Conservation (phyloP, 306 rosid genomes). For the Myrica gale region DNA sequence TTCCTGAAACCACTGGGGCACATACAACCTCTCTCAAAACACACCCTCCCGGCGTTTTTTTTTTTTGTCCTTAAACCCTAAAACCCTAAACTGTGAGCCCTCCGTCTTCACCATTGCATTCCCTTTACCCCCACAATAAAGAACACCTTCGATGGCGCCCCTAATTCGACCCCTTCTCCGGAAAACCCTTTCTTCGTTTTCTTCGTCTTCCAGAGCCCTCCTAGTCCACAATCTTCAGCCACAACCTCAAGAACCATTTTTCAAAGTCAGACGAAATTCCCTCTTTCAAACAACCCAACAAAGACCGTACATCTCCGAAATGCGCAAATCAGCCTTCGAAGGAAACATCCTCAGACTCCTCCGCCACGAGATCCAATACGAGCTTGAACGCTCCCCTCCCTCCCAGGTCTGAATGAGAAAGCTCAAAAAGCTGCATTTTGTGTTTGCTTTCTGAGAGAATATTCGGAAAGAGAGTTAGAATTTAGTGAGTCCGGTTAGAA, state of each 20-base stretch:
- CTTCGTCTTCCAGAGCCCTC: constrained; percentile 13
- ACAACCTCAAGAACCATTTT: constrained; percentile 17
- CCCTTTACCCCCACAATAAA: neutral
- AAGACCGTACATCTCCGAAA: constrained; percentile 60
- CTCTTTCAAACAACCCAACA: constrained; percentile 19
- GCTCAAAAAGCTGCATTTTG: neutral
- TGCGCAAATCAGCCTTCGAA: constrained; percentile 75
- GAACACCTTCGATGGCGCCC: constrained; percentile 50
- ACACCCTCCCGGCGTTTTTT: too few species aligned
- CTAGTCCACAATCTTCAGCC: constrained; percentile 15
- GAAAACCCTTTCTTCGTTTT: constrained; percentile 35
- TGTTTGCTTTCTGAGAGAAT: constrained; percentile 7
- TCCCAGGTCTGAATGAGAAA: constrained; percentile 27
- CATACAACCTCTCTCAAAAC: neutral
- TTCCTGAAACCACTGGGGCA: neutral
- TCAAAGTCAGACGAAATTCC: constrained; percentile 8
- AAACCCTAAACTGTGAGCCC: too few species aligned
- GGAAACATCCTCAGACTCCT: constrained; percentile 65
- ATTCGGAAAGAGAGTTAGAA: neutral
- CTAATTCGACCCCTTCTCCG: constrained; percentile 41
- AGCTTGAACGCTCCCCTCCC: constrained; percentile 59
- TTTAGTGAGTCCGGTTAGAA: too few species aligned
- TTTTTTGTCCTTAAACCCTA: too few species aligned
- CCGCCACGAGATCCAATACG: constrained; percentile 68
- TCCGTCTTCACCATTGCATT: neutral